These are phyloP conservation scores for Rhytidiadelphus loreus DNA, from an alignment of 225 moss, liverwort and hornwort genomes.

Conservation along the genomic window DNA sequence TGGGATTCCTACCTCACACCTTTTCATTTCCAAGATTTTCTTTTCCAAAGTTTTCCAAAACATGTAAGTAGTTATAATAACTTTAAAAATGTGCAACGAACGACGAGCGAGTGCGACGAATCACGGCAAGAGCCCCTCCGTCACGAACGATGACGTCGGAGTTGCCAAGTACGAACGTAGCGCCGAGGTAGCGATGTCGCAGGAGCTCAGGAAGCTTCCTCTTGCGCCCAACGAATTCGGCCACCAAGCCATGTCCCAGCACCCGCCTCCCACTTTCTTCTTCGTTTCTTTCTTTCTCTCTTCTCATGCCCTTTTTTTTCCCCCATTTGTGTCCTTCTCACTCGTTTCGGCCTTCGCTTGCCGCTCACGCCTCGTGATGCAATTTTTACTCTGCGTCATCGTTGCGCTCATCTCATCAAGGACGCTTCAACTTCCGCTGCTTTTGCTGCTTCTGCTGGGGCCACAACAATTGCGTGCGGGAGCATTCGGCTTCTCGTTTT, in stretches of 20 bases:
- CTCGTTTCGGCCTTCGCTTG: not conserved
- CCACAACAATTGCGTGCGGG: not conserved
- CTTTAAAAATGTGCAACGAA: too few species aligned
- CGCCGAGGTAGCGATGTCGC: not conserved
- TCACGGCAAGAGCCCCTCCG: not conserved
- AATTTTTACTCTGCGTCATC: not conserved
- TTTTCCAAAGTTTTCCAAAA: too few species aligned
- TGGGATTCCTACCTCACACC: too few species aligned
- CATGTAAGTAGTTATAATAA: not conserved
- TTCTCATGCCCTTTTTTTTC: not conserved
- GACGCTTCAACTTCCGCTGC: not conserved
- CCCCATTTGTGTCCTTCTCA: not conserved
- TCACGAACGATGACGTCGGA: not conserved
- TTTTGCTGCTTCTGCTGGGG: not conserved
- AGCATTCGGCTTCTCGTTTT: not conserved
- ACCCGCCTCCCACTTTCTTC: not conserved
- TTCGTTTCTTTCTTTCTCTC: not conserved
- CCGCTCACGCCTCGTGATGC: not conserved
- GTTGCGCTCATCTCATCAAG: not conserved
- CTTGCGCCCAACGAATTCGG: not conserved
- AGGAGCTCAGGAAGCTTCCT: not conserved
- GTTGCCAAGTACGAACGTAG: not conserved
- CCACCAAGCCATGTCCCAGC: not conserved
- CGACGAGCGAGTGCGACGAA: not conserved
- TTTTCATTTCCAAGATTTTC: not conserved